phyloP scores from a whole-genome alignment of 352 stramenopile species.

The Albugo laibachii region DNA sequence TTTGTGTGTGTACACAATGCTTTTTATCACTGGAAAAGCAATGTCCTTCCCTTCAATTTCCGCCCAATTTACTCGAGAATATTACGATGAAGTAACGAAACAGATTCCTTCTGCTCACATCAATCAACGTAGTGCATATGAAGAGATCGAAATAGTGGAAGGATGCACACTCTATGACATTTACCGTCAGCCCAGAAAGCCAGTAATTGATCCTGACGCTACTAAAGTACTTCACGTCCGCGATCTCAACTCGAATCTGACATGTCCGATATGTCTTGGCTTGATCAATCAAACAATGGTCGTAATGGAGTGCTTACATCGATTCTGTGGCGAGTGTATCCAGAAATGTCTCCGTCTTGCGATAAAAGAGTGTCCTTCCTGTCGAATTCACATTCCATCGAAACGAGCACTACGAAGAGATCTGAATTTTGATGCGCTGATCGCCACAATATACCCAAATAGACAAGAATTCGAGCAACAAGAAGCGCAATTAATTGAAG shows the following conservation, averaged over 20 bases:
- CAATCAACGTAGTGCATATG: constrained; percentile 62
- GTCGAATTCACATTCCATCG: constrained; percentile 78
- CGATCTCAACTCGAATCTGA: constrained; percentile 63
- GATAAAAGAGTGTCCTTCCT: constrained; percentile 79
- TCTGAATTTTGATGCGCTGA: constrained; percentile 72
- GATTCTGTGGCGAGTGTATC: constrained; percentile 83
- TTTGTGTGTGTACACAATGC: no score
- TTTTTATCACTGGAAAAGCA: no score
- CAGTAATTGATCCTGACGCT: constrained; percentile 25
- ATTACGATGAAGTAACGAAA: constrained; percentile 36
- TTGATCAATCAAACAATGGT: constrained; percentile 72
- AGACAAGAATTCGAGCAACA: constrained; percentile 53
- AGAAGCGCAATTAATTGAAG: constrained; percentile 63
- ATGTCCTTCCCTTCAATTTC: no score
- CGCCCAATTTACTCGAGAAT: constrained; percentile 35
- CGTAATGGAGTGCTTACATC: constrained; percentile 83
- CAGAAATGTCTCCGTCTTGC: constrained; percentile 63
- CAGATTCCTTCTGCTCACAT: constrained; percentile 18
- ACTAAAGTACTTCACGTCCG: constrained; percentile 42
- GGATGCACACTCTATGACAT: constrained; percentile 82
- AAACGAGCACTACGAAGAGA: constrained; percentile 67
- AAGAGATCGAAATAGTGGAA: constrained; percentile 70
- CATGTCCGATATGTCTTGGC: constrained; percentile 75
- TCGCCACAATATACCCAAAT: constrained; percentile 73
- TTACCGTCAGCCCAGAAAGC: constrained; percentile 55